Base-by-base conservation (phyloP, 202 grass and related monocot species). In the Bolboschoenoplectus hybrid region DNA sequence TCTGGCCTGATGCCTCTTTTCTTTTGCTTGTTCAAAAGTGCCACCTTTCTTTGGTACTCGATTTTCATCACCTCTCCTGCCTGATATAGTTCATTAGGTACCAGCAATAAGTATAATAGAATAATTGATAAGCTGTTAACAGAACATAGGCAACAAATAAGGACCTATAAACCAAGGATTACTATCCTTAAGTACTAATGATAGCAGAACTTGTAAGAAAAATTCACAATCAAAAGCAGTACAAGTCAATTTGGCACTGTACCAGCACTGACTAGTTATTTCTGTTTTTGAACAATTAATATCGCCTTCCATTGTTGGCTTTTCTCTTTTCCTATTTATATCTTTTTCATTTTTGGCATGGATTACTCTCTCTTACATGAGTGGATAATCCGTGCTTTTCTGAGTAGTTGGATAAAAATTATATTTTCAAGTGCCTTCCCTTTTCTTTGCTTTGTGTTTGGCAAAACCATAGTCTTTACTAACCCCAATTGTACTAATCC, bases 21-120 rank as follows among this genome's bases (percentile, higher is more conserved):
- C 86, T 92, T 94, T 87, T 91, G 93, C 69, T 95, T 95, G 83
- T 98, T 92, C 74, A 98, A 45, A 84, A 89, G 19, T 80, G 86
- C 84, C n/a, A 94, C 81, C 87, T 95, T 98, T 86, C 90, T 91
- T 61, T 95, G 93, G 88, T 95, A 98, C 87, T 98, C 93, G 35
- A 92, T 88, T 91, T 98, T 98, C 91, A 95, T 94, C 74, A 89
- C 79, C 73, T 98, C 96, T 85, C 93, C 93, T 76, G 91, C 91
- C 96, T 98, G 84, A 60, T 70, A 89, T 55, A 85, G 44, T 71
- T 85, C 32, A 82, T 80, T 10, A 14, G 46, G 58, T 82, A 67
- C 63, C 74, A 56, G 79, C 20, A 87, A 77, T 12, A 77, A 56
- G 11, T 55, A 77, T 77, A 38, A 56, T 14, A 72, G 68, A 77